phyloP scores from a whole-genome alignment of 805 yeast genomes.

The Ogataea saltuana region DNA sequence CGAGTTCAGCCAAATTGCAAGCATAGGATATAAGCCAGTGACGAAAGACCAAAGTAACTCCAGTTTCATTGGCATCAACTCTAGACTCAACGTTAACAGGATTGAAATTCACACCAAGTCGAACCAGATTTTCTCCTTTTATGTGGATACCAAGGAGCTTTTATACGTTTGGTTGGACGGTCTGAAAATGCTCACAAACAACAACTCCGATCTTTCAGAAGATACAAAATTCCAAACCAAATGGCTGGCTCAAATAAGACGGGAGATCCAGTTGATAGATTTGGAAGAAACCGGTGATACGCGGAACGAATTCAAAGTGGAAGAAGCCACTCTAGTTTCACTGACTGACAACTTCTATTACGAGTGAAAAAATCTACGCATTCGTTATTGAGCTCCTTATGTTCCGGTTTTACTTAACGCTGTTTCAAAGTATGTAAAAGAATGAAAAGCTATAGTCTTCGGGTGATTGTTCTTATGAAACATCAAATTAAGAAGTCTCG shows the following conservation, averaged over 20 bases:
- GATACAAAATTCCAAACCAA: conserved; percentile 47
- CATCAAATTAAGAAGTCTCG: conserved; percentile 7
- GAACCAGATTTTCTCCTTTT: conserved; percentile 51
- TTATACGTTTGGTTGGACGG: conserved; percentile 82
- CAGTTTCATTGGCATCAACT: conserved; percentile 54
- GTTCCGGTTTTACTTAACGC: no score
- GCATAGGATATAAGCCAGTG: conserved; percentile 52
- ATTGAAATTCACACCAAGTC: conserved; percentile 25
- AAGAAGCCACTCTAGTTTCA: conserved; percentile 11
- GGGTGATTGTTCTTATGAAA: no score
- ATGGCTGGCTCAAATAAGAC: conserved; percentile 46
- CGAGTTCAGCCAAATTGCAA: conserved; percentile 51
- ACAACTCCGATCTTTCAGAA: conserved; percentile 39
- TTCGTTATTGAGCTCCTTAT: no score
- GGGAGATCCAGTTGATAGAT: conserved; percentile 49
- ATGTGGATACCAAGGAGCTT: conserved; percentile 66
- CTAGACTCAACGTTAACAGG: conserved; percentile 42
- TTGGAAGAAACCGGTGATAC: conserved; percentile 30
- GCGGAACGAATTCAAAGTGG: conserved; percentile 2
- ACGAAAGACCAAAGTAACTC: conserved; percentile 39
- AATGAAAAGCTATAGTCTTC: no score
- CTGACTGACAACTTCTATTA: conserved; percentile 20
- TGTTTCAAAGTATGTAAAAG: background rate
- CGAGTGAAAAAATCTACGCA: no score
- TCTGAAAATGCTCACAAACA: conserved; percentile 49